These are phyloP conservation scores for Blakeslea trispora DNA, from an alignment of 371 early-diverging fungal species.

Conservation along the genomic window DNA sequence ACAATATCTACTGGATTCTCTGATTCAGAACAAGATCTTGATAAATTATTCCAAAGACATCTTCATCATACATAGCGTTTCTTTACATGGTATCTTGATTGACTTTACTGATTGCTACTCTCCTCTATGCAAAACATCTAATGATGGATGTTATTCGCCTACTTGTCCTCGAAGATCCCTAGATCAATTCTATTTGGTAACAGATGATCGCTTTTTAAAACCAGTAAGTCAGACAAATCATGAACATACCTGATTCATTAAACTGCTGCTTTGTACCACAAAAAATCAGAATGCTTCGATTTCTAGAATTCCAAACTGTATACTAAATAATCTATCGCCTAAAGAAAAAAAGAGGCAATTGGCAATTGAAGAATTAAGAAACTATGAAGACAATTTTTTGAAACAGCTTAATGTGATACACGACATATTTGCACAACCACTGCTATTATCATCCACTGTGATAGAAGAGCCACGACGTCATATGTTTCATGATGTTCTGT, in stretches of 20 bases:
- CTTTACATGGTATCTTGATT: slow-evolving; percentile 12
- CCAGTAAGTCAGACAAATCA: no score
- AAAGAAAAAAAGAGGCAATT: slow-evolving; percentile 18
- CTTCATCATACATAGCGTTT: slow-evolving; percentile 10
- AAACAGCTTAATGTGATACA: slow-evolving; percentile 17
- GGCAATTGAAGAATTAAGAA: slow-evolving; percentile 19
- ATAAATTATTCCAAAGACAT: slow-evolving; percentile 10
- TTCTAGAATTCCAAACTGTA: slow-evolving; percentile 15
- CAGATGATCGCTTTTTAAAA: no score
- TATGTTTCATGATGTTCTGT: slow-evolving; percentile 20
- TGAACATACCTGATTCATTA: slow-evolving; percentile 2
- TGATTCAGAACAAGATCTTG: slow-evolving; percentile 10
- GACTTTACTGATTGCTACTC: slow-evolving; percentile 16
- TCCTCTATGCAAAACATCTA: slow-evolving; percentile 8
- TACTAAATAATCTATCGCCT: slow-evolving; percentile 8
- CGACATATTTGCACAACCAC: slow-evolving; percentile 15
- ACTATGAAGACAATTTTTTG: slow-evolving; percentile 14
- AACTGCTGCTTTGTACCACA: background rate
- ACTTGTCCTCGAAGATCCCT: slow-evolving; percentile 9
- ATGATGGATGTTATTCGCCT: slow-evolving; percentile 17
- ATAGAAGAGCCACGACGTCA: slow-evolving; percentile 18
- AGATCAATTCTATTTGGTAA: background rate
- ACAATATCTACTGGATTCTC: slow-evolving; percentile 11
- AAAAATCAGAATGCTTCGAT: slow-evolving; percentile 3
- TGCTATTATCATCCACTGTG: slow-evolving; percentile 11